Percentiles rank a stretch among this genome's conserved stretches.
Evolutionary conservation across 2,329 filamentous ascomycete genomes (phyloP).

Genomic region (Cladobotryum mycophilum): DNA sequence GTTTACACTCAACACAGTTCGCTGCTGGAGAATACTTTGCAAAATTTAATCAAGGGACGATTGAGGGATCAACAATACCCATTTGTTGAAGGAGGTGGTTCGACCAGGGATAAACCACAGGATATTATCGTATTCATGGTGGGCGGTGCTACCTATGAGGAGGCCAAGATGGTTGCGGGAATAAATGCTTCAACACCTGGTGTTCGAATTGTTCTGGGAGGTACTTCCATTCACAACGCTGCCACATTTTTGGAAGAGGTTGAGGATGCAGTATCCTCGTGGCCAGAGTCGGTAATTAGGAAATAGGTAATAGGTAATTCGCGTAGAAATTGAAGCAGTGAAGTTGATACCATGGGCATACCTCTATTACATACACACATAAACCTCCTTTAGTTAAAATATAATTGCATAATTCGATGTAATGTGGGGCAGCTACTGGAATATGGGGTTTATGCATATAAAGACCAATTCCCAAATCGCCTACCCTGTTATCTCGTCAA

Average conservation of each 20-base stretch:
- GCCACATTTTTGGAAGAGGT: conserved; percentile 85
- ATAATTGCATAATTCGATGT: neutral
- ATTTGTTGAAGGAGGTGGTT: conserved; percentile 81
- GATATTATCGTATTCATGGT: conserved; percentile 94
- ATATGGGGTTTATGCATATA: no score
- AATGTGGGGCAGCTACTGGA: no score
- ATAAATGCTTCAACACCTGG: conserved; percentile 89
- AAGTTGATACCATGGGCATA: neutral
- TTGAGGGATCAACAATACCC: conserved; percentile 84
- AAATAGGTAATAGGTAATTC: conserved; percentile 13
- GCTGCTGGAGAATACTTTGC: conserved; percentile 76
- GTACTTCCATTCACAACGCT: conserved; percentile 84
- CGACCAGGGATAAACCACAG: conserved; percentile 90
- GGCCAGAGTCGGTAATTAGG: conserved; percentile 59
- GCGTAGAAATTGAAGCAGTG: neutral
- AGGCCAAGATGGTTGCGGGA: conserved; percentile 92
- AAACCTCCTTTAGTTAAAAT: no score
- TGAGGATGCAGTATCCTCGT: conserved; percentile 77
- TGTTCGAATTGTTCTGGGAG: conserved; percentile 80
- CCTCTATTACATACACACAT: neutral
- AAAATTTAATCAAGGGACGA: conserved; percentile 88
- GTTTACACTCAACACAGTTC: conserved; percentile 98
- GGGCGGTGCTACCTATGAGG: conserved; percentile 90
- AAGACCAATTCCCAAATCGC: no score
- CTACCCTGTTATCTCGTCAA: no score